Conservation (phyloP, 164 flowering plant species). For the Brasenia schreberi region DNA sequence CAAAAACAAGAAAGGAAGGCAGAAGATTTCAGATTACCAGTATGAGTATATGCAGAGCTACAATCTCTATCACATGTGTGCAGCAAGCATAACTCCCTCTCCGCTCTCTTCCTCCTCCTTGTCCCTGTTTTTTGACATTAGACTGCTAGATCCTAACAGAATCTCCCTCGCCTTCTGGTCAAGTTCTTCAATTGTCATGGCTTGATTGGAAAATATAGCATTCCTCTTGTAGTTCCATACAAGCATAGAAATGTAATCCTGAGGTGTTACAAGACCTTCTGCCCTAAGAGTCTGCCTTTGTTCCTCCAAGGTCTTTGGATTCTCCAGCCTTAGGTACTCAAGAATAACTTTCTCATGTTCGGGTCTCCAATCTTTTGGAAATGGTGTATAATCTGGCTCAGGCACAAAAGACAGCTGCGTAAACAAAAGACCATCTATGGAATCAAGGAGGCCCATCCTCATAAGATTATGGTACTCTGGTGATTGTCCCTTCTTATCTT, state of each 20-base stretch:
- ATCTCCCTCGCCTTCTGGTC: slow-evolving; percentile 14
- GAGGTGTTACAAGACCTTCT: slow-evolving; percentile 81
- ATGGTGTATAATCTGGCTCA: slow-evolving; percentile 80
- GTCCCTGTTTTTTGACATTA: slow-evolving; percentile 6
- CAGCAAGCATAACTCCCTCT: slow-evolving; percentile 19
- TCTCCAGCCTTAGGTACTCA: slow-evolving; percentile 64
- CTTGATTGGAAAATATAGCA: slow-evolving; percentile 38
- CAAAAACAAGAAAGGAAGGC: too few species aligned
- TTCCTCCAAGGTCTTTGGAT: slow-evolving; percentile 60
- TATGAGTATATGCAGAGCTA: not conserved
- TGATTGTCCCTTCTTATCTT: slow-evolving; percentile 87
- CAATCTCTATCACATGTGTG: slow-evolving; percentile 23
- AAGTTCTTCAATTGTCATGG: slow-evolving; percentile 17
- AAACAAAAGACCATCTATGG: slow-evolving; percentile 79
- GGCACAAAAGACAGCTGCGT: slow-evolving; percentile 92
- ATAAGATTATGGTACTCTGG: slow-evolving; percentile 86
- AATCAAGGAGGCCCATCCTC: slow-evolving; percentile 89
- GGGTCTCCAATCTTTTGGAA: slow-evolving; percentile 77
- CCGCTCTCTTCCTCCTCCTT: slow-evolving; percentile 29
- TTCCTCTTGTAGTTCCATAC: slow-evolving; percentile 97
- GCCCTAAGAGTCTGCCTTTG: slow-evolving; percentile 43
- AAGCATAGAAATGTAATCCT: slow-evolving; percentile 87
- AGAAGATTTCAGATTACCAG: not conserved
- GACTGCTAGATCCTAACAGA: slow-evolving; percentile 14
- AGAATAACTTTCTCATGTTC: slow-evolving; percentile 78